Conservation (phyloP, 75 land plant species). For the Azolla pinnata region DNA sequence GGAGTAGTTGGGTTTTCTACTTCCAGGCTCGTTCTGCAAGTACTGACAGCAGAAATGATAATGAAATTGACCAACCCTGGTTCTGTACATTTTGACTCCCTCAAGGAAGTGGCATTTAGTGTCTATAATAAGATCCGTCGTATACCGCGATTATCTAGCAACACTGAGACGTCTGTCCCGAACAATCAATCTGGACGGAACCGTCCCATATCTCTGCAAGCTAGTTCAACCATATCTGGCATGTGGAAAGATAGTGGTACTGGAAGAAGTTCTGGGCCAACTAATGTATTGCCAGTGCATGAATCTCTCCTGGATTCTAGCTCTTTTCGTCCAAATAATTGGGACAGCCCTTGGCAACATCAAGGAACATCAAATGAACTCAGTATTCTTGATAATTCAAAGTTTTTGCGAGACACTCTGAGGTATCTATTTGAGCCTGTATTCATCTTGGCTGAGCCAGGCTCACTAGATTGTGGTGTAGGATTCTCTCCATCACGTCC, state of each 20-base stretch:
- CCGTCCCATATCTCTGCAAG: slow-evolving; percentile 40
- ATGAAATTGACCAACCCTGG: slow-evolving; percentile 52
- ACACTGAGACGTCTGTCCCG: slow-evolving; percentile 23
- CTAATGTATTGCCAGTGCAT: slow-evolving; percentile 21
- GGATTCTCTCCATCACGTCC: slow-evolving; percentile 23
- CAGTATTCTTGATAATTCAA: not conserved
- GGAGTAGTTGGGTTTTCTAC: slow-evolving; percentile 58
- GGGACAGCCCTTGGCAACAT: slow-evolving; percentile 63
- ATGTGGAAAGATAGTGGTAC: slow-evolving; percentile 76
- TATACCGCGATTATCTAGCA: slow-evolving; percentile 30
- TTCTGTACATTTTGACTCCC: slow-evolving; percentile 39
- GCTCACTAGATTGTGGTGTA: slow-evolving; percentile 42
- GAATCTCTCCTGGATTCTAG: slow-evolving; percentile 44
- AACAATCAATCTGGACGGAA: slow-evolving; percentile 33
- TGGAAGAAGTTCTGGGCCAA: slow-evolving; percentile 35
- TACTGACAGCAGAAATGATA: slow-evolving; percentile 71
- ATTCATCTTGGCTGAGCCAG: slow-evolving; percentile 81
- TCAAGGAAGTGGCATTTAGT: slow-evolving; percentile 86
- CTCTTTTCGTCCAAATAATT: slow-evolving; percentile 36
- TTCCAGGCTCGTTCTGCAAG: slow-evolving; percentile 72
- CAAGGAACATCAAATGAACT: slow-evolving; percentile 1
- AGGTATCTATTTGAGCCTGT: slow-evolving; percentile 84
- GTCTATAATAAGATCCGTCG: slow-evolving; percentile 88
- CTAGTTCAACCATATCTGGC: slow-evolving; percentile 42
- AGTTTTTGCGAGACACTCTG: not conserved